Percentiles rank a stretch among this genome's conserved stretches.
Conservation (phyloP, 768 basidiomycete species). For the Termitomyces sp. region DNA sequence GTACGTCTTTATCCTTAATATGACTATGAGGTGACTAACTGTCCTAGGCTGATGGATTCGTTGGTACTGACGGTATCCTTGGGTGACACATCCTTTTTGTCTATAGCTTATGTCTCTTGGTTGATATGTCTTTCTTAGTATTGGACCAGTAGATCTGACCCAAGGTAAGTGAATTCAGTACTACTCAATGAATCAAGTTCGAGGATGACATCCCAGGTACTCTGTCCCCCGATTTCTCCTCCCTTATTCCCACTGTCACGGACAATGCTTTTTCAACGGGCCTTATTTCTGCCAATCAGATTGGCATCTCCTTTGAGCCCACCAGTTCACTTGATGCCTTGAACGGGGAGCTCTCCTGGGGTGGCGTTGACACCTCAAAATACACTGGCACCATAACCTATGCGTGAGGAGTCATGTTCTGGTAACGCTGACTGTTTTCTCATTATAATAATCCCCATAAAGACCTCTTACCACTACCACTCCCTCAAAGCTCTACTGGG, state of each 20-base stretch:
- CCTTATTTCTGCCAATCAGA: slow-evolving; percentile 30
- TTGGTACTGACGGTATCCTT: slow-evolving; percentile 56
- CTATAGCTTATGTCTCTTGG: not conserved
- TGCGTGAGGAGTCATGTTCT: slow-evolving; percentile 24
- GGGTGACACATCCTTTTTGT: slow-evolving; percentile 35
- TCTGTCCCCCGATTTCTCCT: slow-evolving; percentile 21
- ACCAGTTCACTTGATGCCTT: slow-evolving; percentile 23
- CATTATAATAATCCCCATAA: not conserved
- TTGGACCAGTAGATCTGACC: slow-evolving; percentile 58
- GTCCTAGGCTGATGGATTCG: slow-evolving; percentile 34
- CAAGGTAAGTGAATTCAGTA: slow-evolving; percentile 22
- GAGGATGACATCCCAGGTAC: slow-evolving; percentile 20
- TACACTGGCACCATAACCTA: slow-evolving; percentile 37
- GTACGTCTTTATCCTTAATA: slow-evolving; percentile 10
- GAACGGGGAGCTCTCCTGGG: slow-evolving; percentile 57
- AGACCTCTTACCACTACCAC: slow-evolving; percentile 32
- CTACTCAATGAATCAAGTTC: not conserved
- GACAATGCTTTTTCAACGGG: slow-evolving; percentile 44
- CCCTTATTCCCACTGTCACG: slow-evolving; percentile 49
- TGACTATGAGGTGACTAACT: not conserved
- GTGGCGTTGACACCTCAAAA: slow-evolving; percentile 40
- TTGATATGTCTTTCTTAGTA: slow-evolving; percentile 27
- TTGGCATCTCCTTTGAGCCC: slow-evolving; percentile 52
- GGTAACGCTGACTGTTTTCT: not conserved
- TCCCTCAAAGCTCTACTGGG: slow-evolving; percentile 50